Percentiles rank a stretch among this genome's conserved stretches.
phyloP scores from a whole-genome alignment of 2,329 filamentous ascomycete species.

The Pseudocercospora pini-densiflorae region DNA sequence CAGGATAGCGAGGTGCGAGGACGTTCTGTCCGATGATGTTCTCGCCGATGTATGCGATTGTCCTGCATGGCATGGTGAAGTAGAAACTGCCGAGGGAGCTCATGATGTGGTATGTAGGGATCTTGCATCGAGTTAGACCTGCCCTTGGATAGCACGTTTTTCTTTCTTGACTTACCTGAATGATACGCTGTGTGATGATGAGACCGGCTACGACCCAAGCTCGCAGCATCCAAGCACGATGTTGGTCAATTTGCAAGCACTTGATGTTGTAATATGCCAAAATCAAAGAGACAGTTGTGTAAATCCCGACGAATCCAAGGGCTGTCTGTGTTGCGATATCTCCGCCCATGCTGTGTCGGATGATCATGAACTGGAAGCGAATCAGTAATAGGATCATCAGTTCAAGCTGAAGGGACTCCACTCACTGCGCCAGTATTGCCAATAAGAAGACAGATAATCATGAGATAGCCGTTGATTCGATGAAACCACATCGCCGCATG shows the following conservation, averaged over 20 bases:
- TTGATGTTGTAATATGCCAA: slow-evolving; percentile 63
- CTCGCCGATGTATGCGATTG: slow-evolving; percentile 44
- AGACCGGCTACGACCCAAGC: slow-evolving; percentile 25
- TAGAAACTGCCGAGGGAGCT: slow-evolving; percentile 42
- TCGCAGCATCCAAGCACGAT: slow-evolving; percentile 67
- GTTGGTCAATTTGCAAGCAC: slow-evolving; percentile 64
- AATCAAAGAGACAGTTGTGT: slow-evolving; percentile 49
- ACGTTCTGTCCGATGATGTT: not conserved
- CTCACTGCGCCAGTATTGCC: slow-evolving; percentile 50
- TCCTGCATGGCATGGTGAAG: slow-evolving; percentile 50
- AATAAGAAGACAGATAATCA: slow-evolving; percentile 54
- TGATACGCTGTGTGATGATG: slow-evolving; percentile 9
- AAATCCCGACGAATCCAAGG: slow-evolving; percentile 50
- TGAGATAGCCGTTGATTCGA: slow-evolving; percentile 63
- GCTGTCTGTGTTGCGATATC: slow-evolving; percentile 54
- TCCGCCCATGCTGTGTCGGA: slow-evolving; percentile 58
- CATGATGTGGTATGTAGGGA: slow-evolving; percentile 44
- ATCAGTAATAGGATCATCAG: too few species aligned
- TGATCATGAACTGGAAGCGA: slow-evolving; percentile 52
- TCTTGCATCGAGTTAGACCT: not conserved
- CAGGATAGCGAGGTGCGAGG: not conserved
- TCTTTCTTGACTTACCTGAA: not conserved
- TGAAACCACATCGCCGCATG: slow-evolving; percentile 59
- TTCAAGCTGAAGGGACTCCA: too few species aligned
- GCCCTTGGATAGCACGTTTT: not conserved